Evolutionary conservation across 2,329 filamentous ascomycete species (phyloP), one percentile per base, ranked within the genome.

Genomic region (Arthrobotrys entomopaga): DNA sequence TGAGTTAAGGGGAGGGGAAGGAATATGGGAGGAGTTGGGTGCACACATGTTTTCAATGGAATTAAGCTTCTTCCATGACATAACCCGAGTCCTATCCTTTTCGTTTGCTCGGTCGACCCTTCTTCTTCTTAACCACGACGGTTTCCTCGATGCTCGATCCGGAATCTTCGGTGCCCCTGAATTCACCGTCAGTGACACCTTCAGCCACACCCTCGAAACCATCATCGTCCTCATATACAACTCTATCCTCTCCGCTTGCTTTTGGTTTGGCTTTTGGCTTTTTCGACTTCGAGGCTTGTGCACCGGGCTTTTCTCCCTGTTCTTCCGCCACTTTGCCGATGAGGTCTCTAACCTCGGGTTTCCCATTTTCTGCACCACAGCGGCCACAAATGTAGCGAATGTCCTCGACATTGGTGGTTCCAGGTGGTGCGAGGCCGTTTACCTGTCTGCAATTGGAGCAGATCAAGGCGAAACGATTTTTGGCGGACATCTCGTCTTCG

Each of bases 371-470:
- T 1, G 88, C 85, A 8, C 90, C 89, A 79, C 95, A 99, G n/a
- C 87, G 87, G 80, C 91, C 90, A 81, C 95, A 99, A 73, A 89
- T 88, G 95, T 95, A 99, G 75, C 85, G 85, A 0, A 99, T 79
- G 59, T 97, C 93, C 43, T 91, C 88, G 0, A 94, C 82, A 0
- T 85, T 87, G 77, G 88, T 90, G 0, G 91, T 89, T 0, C 95
- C 95, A 0, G 95, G 94, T 1, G 95, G 93, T 2, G 95, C 95
- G 80, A 97, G 95, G 0, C 96, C 95, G 80, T 99, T 99, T 54
- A 99, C 93, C 0, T 97, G 86, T 29, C 92, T 86, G 81, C 95
- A 99, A 43, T 86, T 85, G 34, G 84, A 82, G 82, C 95, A 99
- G 65, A 99, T 92, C 76, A 99, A 84, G 6, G 89, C 94, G 70